Conservation (phyloP, 2,329 filamentous ascomycete species). For the Monilinia fructicola region DNA sequence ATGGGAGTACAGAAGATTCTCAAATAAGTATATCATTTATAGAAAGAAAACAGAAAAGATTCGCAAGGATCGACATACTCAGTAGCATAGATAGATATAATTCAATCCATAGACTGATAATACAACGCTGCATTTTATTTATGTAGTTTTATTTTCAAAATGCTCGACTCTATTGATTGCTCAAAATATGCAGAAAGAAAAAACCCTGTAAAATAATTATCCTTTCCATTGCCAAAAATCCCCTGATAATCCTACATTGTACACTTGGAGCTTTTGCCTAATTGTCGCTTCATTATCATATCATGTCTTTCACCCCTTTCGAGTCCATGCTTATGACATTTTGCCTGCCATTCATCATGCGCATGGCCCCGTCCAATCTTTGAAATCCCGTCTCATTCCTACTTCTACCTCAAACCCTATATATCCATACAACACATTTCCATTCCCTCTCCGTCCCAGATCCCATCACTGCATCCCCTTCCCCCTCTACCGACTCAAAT, state of each 20-base stretch:
- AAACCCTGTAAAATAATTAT: too few species aligned
- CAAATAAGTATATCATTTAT: constrained; percentile 22
- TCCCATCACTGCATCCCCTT: neutral
- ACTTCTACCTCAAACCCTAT: neutral
- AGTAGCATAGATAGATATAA: constrained; percentile 14
- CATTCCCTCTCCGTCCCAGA: neutral
- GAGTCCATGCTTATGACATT: neutral
- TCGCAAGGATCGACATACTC: constrained; percentile 15
- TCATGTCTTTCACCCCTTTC: neutral
- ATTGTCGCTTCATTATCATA: neutral
- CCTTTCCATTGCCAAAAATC: neutral
- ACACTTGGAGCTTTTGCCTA: neutral
- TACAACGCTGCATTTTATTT: neutral
- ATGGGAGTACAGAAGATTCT: constrained; percentile 15
- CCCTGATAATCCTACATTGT: neutral
- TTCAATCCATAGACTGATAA: constrained; percentile 10
- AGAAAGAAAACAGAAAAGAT: constrained; percentile 20
- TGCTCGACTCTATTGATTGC: neutral
- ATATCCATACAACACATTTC: constrained; percentile 4
- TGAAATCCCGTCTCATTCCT: neutral
- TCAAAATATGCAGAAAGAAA: too few species aligned
- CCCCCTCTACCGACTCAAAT: neutral
- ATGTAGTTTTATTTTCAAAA: neutral
- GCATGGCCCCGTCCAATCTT: constrained; percentile 1
- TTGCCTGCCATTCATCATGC: constrained; percentile 6